Conservation (phyloP, 2,329 filamentous ascomycete genomes). For the Talaromyces sp. region DNA sequence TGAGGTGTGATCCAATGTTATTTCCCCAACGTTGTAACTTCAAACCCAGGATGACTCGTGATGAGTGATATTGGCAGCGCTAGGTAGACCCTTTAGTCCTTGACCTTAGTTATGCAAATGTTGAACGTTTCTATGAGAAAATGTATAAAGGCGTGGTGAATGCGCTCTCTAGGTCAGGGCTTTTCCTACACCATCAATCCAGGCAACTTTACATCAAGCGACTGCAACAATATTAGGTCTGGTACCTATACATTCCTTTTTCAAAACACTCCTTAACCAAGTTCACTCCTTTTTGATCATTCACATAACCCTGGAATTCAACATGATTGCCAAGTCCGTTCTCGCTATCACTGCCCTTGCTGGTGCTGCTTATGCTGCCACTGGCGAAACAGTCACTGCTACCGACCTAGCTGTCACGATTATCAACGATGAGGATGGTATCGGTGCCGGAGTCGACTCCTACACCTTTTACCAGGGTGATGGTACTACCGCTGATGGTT, state of each 20-base stretch:
- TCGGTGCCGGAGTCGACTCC: constrained; percentile 14
- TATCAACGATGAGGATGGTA: constrained; percentile 16
- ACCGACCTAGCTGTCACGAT: constrained; percentile 9
- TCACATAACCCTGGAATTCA: background rate
- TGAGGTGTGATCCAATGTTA: background rate
- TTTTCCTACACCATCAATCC: background rate
- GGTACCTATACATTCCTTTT: constrained; percentile 15
- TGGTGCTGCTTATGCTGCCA: constrained; percentile 13
- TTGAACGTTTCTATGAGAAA: background rate
- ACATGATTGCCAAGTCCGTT: constrained; percentile 13
- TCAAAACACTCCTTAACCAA: background rate
- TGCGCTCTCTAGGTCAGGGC: background rate
- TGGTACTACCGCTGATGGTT: constrained; percentile 21
- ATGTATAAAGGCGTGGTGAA: background rate
- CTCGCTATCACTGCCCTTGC: constrained; percentile 12
- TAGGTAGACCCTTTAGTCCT: background rate
- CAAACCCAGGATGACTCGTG: background rate
- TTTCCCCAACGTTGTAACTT: background rate
- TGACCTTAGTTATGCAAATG: background rate
- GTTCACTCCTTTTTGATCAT: background rate
- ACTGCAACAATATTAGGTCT: constrained; percentile 6
- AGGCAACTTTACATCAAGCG: background rate
- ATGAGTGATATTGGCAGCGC: background rate
- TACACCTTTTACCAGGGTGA: constrained; percentile 22
- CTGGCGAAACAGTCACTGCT: constrained; percentile 17